phyloP scores from a whole-genome alignment of 345 rosid species.

The Euphorbia lathyris region DNA sequence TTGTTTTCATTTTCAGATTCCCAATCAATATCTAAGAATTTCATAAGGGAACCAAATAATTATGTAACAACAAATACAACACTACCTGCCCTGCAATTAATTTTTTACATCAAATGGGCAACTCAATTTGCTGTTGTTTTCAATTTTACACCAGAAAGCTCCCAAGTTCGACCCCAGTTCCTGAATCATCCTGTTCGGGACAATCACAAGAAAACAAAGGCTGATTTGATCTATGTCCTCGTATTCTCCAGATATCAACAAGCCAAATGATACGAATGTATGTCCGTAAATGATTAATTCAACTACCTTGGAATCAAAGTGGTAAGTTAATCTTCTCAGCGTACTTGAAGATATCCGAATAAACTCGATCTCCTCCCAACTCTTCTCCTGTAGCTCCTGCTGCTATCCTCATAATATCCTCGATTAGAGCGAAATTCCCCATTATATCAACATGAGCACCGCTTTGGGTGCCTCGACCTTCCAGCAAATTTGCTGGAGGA shows the following conservation, averaged over 20 bases:
- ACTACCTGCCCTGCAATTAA: slow-evolving; percentile 4
- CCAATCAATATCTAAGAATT: neutral
- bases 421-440: slow-evolving; percentile 95
- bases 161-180: neutral
- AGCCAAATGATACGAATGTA: neutral
- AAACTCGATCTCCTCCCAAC: slow-evolving; percentile 77
- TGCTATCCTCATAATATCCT: slow-evolving; percentile 80
- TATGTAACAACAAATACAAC: neutral
- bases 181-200: neutral
- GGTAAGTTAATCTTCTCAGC: slow-evolving; percentile 66
- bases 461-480: slow-evolving; percentile 91
- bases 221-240: neutral
- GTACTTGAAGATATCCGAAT: slow-evolving; percentile 82
- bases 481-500: slow-evolving; percentile 82
- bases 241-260: neutral
- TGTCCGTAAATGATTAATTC: too few relatives aligned
- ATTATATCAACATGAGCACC: slow-evolving; percentile 92
- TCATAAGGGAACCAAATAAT: neutral
- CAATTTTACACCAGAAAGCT: neutral
- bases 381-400: slow-evolving; percentile 80
- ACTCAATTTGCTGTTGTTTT: neutral
- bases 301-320: slow-evolving; percentile 31
- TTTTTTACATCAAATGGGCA: neutral
- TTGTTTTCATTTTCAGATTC: neutral
- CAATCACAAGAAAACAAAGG: neutral